phyloP scores from a whole-genome alignment of 805 yeast genomes.

The Candida khao-thaluensis region DNA sequence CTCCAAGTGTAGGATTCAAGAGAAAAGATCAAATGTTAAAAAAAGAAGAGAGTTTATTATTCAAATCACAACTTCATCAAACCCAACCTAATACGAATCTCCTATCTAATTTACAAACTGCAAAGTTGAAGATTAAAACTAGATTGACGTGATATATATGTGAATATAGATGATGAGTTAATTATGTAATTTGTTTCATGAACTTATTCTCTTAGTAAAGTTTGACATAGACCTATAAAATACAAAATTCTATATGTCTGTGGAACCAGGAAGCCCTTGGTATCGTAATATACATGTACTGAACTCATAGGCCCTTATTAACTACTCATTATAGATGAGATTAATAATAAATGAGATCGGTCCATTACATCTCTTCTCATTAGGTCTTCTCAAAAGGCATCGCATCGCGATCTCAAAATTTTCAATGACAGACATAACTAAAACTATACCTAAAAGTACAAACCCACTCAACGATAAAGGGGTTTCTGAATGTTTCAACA shows the following conservation, averaged over 20 bases:
- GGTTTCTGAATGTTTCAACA: slow-evolving; percentile 67
- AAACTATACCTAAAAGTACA: slow-evolving; percentile 26
- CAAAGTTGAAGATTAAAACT: slow-evolving; percentile 9
- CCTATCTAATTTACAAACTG: slow-evolving; percentile 6
- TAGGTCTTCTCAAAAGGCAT: too few relatives aligned
- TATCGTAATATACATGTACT: too few relatives aligned
- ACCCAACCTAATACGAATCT: background rate
- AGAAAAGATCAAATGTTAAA: slow-evolving; percentile 38
- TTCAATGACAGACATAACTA: slow-evolving; percentile 16
- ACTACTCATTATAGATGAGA: too few relatives aligned
- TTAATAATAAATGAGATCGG: too few relatives aligned
- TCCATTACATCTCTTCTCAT: too few relatives aligned
- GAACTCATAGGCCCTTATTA: too few relatives aligned
- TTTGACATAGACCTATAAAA: too few relatives aligned
- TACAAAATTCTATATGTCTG: too few relatives aligned
- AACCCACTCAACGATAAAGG: slow-evolving; percentile 45
- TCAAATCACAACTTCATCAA: slow-evolving; percentile 18
- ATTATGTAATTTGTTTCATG: too few relatives aligned
- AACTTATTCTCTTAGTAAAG: too few relatives aligned
- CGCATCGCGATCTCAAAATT: slow-evolving; percentile 7
- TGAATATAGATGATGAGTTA: too few relatives aligned
- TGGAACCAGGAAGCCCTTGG: too few relatives aligned
- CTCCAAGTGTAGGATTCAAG: slow-evolving; percentile 22
- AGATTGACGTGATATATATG: slow-evolving; percentile 5
- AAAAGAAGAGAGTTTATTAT: slow-evolving; percentile 40